These are phyloP conservation scores for Candida saitoana DNA, from an alignment of 805 yeast genomes.

Conservation along the genomic window DNA sequence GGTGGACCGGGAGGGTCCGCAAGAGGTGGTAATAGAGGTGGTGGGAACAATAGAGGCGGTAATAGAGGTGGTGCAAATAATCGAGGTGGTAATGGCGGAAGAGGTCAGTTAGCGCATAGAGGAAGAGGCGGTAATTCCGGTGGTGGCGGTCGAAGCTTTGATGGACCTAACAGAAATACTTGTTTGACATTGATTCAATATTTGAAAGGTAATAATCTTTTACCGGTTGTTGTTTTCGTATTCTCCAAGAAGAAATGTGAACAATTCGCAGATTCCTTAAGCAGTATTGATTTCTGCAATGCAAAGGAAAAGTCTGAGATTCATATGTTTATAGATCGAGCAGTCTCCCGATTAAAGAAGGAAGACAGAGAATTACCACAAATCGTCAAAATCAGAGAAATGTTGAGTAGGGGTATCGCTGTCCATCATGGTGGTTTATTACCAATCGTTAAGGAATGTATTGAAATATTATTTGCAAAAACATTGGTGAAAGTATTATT, in stretches of 20 bases:
- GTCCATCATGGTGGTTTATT: conserved; percentile 93
- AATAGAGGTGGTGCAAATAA: conserved; percentile 11
- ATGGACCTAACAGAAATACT: conserved; percentile 74
- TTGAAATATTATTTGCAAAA: conserved; percentile 85
- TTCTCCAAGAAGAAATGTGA: conserved; percentile 93
- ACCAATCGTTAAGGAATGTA: conserved; percentile 90
- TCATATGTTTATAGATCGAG: conserved; percentile 88
- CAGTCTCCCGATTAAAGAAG: conserved; percentile 78
- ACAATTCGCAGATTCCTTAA: conserved; percentile 78
- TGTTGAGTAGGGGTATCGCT: conserved; percentile 87
- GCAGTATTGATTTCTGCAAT: conserved; percentile 71
- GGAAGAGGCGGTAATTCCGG: conserved; percentile 21
- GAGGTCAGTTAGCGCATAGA: conserved; percentile 11
- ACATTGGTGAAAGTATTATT: conserved; percentile 85
- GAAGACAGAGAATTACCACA: conserved; percentile 95
- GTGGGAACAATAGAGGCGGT: conserved; percentile 2
- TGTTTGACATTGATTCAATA: conserved; percentile 73
- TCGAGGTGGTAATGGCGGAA: conserved; percentile 21
- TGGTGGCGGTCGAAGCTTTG: conserved; percentile 31
- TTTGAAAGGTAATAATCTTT: conserved; percentile 60
- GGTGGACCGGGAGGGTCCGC: conserved; percentile 44
- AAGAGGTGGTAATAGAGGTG: conserved; percentile 39
- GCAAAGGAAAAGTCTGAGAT: conserved; percentile 87
- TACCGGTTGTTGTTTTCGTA: conserved; percentile 91
- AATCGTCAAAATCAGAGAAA: conserved; percentile 73